Evolutionary conservation across 768 basidiomycete species (phyloP).

Genomic region (Termitomyces sp.): DNA sequence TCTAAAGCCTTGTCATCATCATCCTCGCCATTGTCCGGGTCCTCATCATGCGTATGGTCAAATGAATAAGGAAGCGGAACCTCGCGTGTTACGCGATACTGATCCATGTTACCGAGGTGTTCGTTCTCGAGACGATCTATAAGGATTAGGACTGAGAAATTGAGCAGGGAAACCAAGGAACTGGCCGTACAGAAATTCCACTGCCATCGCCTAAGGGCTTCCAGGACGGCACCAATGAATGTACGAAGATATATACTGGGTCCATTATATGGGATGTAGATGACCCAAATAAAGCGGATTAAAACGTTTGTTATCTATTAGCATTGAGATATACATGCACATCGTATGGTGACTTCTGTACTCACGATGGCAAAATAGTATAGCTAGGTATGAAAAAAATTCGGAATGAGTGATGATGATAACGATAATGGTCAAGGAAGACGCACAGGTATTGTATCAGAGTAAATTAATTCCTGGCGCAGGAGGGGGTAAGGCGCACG

Average conservation of each 20-base stretch:
- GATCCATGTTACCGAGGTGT: conserved; percentile 89
- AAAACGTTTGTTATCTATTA: conserved; percentile 64
- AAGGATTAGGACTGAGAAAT: neutral
- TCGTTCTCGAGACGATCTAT: conserved; percentile 84
- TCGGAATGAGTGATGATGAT: neutral
- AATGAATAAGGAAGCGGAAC: conserved; percentile 77
- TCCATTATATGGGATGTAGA: conserved; percentile 58
- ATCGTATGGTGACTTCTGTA: neutral
- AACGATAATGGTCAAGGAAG: neutral
- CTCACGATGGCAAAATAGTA: conserved; percentile 80
- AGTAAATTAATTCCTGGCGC: conserved; percentile 72
- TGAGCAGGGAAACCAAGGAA: neutral
- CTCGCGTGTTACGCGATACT: conserved; percentile 84
- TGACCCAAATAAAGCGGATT: conserved; percentile 78
- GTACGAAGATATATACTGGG: conserved; percentile 48
- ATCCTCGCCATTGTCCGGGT: conserved; percentile 37
- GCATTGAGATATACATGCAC: neutral
- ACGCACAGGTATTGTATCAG: conserved; percentile 52
- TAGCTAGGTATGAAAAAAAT: conserved; percentile 29
- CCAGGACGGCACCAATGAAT: conserved; percentile 66
- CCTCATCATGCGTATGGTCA: conserved; percentile 44
- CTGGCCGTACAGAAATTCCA: conserved; percentile 87
- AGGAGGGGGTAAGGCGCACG: conserved; percentile 55
- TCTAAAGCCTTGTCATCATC: conserved; percentile 16
- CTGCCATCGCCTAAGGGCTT: conserved; percentile 75